Conservation (phyloP, 495 filamentous ascomycete species). For the Daldinia bambusicola region DNA sequence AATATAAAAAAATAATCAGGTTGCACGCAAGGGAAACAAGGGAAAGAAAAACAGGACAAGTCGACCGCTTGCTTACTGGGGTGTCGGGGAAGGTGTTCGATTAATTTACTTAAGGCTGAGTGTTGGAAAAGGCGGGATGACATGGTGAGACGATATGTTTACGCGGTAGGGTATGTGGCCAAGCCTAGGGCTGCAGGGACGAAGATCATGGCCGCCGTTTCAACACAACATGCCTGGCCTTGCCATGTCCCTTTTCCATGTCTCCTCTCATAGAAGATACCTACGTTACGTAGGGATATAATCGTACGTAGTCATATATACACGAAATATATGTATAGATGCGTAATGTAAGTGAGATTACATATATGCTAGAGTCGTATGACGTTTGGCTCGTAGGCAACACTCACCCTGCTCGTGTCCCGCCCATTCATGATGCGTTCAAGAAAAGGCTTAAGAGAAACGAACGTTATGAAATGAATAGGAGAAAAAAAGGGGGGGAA, state of each 20-base stretch:
- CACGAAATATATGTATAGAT: not conserved
- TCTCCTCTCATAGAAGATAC: not conserved
- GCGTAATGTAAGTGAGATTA: slow-evolving; percentile 27
- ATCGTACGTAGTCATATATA: not conserved
- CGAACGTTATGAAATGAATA: slow-evolving; percentile 3
- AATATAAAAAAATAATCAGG: slow-evolving; percentile 13
- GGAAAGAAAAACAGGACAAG: not conserved
- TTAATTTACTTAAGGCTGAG: slow-evolving; percentile 20
- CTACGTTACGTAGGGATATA: too few species aligned
- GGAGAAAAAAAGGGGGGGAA: not conserved
- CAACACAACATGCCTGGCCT: not conserved
- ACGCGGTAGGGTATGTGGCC: not conserved
- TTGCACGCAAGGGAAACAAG: not conserved
- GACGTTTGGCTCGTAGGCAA: slow-evolving; percentile 28
- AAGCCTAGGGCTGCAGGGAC: slow-evolving; percentile 7
- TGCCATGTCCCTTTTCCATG: not conserved
- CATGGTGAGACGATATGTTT: too few species aligned
- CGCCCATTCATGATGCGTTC: slow-evolving; percentile 12
- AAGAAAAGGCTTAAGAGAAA: slow-evolving; percentile 4
- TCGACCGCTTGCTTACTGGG: slow-evolving; percentile 43
- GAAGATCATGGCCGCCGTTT: slow-evolving; percentile 2
- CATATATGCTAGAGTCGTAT: slow-evolving; percentile 21
- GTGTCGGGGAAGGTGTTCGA: slow-evolving; percentile 14
- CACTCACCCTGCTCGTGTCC: slow-evolving; percentile 2
- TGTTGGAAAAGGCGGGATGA: not conserved